Base-by-base conservation (phyloP, 139 green algal genomes). In the Ettlia oleoabundans region DNA sequence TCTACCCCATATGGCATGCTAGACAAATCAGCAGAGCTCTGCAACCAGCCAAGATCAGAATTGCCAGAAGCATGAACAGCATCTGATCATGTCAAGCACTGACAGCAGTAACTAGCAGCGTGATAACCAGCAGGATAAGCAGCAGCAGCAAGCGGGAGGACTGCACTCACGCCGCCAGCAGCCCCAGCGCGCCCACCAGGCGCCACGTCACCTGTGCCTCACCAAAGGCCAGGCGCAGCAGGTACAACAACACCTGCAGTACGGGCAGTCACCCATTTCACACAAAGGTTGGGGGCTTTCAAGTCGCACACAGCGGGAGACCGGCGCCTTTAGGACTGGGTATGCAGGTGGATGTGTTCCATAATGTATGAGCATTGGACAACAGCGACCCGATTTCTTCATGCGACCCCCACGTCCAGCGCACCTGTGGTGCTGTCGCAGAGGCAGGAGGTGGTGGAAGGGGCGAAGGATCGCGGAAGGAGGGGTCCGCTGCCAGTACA, bases 191-290 rank as follows among this genome's bases (percentile, higher is more conserved):
- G 3, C 82, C 69, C 0, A 58, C 89, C 40, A 98, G 67, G 8
- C 95, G 66, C 94, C 95, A 97, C 21, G 82, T 86, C 22, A 96
- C 79, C 52, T 92, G 83, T 24, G 70, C 51, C 62, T 98, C 91
- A 40, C 83, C 80, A 28, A 96, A 41, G 0, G 94, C 94, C 21
- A 98, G 86, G 24, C 82, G 80, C 13, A 85, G 43, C 4, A 98
- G 81, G 80, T 97, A 98, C 8, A 93, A 93, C 70, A 97, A 71
- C 37, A 98, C 78, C 43, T 82, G 41, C 7, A 3, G 66, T 2
- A 35, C 38, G n/a, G 3, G 19, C 13, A 58, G 47, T 58, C 24
- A 33, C 19, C 28, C 26, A 15, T 15, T 58, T 15, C 47, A 58
- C 47, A 58, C 13, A 15, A 15, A n/a, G n/a, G n/a, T n/a, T n/a